Conservation (phyloP, 2,329 filamentous ascomycete genomes). For the Lachnellula suecica region DNA sequence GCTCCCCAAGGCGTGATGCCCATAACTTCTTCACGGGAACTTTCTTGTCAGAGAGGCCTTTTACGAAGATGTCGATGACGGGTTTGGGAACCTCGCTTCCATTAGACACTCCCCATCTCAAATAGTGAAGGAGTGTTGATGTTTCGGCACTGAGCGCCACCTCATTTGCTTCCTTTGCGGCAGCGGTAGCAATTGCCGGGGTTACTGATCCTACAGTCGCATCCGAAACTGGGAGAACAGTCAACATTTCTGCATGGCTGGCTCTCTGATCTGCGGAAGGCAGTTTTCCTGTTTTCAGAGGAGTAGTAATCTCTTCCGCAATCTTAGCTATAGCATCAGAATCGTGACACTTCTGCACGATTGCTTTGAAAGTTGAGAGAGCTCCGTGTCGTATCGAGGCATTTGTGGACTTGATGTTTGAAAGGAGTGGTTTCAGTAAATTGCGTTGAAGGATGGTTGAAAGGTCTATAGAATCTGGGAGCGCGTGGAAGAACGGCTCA, state of each 20-base stretch:
- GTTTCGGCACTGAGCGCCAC: slow-evolving; percentile 75
- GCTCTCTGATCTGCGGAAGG: slow-evolving; percentile 82
- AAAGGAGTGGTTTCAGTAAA: slow-evolving; percentile 82
- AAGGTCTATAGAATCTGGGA: slow-evolving; percentile 73
- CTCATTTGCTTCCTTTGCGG: slow-evolving; percentile 87
- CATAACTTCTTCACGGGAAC: slow-evolving; percentile 74
- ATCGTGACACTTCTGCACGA: slow-evolving; percentile 63
- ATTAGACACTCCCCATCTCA: slow-evolving; percentile 60
- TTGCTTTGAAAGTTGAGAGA: slow-evolving; percentile 68
- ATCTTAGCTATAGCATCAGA: slow-evolving; percentile 62
- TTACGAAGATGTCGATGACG: slow-evolving; percentile 69
- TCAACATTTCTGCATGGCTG: slow-evolving; percentile 79
- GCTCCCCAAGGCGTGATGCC: slow-evolving; percentile 71
- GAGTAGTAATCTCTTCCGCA: slow-evolving; percentile 73
- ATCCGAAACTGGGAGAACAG: slow-evolving; percentile 58
- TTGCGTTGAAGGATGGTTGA: slow-evolving; percentile 70
- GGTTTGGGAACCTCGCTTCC: slow-evolving; percentile 62
- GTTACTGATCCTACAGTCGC: slow-evolving; percentile 66
- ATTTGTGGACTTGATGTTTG: slow-evolving; percentile 90
- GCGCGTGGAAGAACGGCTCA: slow-evolving; percentile 66
- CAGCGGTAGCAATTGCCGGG: slow-evolving; percentile 63
- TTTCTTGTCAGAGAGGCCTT: slow-evolving; percentile 86
- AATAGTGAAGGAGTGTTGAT: slow-evolving; percentile 65
- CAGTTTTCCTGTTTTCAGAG: slow-evolving; percentile 81
- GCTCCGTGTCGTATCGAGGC: slow-evolving; percentile 72